Percentiles rank a stretch among this genome's conserved stretches.
phyloP scores from a whole-genome alignment of 1,284 basidiomycete species.

The Sanghuangporus sanghuang region DNA sequence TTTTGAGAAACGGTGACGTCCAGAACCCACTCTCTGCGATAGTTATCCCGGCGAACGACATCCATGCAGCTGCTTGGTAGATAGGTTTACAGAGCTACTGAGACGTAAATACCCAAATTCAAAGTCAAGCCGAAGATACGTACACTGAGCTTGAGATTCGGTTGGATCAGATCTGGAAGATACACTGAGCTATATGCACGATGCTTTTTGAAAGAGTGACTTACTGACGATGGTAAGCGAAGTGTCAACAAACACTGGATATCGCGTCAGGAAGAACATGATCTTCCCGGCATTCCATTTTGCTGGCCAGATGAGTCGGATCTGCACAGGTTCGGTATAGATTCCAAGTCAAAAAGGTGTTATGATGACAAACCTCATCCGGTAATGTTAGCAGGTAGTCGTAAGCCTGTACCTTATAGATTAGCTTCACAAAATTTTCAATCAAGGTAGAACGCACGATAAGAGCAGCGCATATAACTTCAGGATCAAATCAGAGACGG shows the following conservation, averaged over 20 bases:
- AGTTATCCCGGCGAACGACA: background rate
- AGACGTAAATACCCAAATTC: background rate
- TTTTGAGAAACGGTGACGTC: background rate
- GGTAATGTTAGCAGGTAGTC: constrained; percentile 1
- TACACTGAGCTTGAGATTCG: background rate
- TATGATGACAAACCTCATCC: constrained; percentile 10
- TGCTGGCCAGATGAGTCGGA: constrained; percentile 10
- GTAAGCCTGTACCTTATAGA: background rate
- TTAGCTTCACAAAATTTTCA: background rate
- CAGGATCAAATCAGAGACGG: background rate
- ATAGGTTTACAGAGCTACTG: background rate
- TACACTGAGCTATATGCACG: too few relatives aligned
- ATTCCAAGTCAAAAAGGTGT: too few relatives aligned
- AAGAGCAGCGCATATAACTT: constrained; percentile 2
- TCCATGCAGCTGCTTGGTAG: constrained; percentile 1
- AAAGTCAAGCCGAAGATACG: background rate
- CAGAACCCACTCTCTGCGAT: background rate
- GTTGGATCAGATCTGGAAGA: background rate
- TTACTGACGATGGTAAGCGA: background rate
- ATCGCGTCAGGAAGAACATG: constrained; percentile 11
- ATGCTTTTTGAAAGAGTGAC: background rate
- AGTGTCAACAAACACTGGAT: constrained; percentile 3
- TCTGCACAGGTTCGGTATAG: background rate
- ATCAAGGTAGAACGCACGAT: background rate
- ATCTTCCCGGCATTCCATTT: constrained; percentile 12